Conservation (phyloP, 345 rosid species). For the Raphanus raphanistrum region DNA sequence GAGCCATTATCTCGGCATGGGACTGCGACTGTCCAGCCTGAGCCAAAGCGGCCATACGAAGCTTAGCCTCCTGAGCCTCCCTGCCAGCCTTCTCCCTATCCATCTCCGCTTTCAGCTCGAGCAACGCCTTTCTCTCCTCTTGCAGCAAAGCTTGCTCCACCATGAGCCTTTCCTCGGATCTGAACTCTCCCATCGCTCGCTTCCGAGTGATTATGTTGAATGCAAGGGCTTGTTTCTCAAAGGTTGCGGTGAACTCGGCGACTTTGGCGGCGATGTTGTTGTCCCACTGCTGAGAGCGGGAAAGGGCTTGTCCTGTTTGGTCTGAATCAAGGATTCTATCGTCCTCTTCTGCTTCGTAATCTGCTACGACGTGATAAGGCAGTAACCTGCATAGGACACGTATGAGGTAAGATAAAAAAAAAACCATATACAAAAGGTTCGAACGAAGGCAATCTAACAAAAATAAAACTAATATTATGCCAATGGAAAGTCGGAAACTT, state of each 20-base stretch:
- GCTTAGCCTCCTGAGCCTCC: conserved; percentile 74
- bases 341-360: conserved; percentile 98
- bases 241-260: conserved; percentile 86
- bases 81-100: conserved; percentile 85
- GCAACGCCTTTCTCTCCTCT: conserved; percentile 70
- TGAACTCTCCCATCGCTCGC: conserved; percentile 72
- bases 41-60: conserved; percentile 79
- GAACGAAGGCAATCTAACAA: background rate
- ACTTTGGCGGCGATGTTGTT: conserved; percentile 90
- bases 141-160: conserved; percentile 84
- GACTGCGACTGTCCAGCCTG: conserved; percentile 85
- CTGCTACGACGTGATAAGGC: conserved; percentile 94
- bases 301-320: conserved; percentile 84
- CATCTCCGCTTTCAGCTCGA: conserved; percentile 74
- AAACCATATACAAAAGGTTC: background rate
- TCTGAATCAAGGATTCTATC: conserved; percentile 97
- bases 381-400: conserved; percentile 56
- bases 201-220: conserved; percentile 84
- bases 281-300: conserved; percentile 96
- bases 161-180: conserved; percentile 94
- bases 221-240: conserved; percentile 94
- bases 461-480: background rate
- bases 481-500: background rate
- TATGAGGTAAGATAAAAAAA: background rate
- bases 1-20: conserved; percentile 67